Evolutionary conservation across 2,329 filamentous ascomycete genomes (phyloP).

Genomic region (Blumeria graminis): DNA sequence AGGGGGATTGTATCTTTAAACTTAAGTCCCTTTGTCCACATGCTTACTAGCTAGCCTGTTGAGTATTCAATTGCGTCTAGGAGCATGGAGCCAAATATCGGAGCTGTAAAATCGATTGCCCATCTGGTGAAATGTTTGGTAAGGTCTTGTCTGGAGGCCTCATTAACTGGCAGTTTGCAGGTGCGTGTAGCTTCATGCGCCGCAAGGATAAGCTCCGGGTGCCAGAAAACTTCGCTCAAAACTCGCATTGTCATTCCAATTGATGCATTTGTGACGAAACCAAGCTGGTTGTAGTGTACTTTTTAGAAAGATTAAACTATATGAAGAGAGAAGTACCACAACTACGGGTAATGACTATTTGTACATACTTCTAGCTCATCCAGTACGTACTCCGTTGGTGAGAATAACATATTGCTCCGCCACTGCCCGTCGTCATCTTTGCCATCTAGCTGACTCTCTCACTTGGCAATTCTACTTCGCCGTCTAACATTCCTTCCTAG

Average conservation of each 20-base stretch:
- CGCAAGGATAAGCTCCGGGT: background rate
- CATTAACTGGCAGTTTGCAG: background rate
- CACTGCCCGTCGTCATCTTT: no score
- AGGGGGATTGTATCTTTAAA: background rate
- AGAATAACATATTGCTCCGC: no score
- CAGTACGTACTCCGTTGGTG: no score
- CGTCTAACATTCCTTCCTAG: no score
- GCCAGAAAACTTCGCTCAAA: background rate
- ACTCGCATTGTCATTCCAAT: background rate
- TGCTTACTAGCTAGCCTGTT: background rate
- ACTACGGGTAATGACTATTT: no score
- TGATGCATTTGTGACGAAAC: no score
- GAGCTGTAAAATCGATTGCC: conserved; percentile 1
- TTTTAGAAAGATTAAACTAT: no score
- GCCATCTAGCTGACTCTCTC: no score
- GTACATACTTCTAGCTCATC: no score
- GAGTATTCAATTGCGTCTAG: background rate
- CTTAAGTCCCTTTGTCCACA: conserved; percentile 1
- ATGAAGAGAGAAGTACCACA: no score
- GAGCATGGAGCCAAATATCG: background rate
- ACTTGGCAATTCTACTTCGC: no score
- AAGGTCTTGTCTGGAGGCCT: background rate
- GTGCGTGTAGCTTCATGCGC: background rate
- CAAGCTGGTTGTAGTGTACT: no score
- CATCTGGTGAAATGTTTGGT: background rate